Conservation (phyloP, 2,329 filamentous ascomycete species). For the Cladosporium oxysporum region DNA sequence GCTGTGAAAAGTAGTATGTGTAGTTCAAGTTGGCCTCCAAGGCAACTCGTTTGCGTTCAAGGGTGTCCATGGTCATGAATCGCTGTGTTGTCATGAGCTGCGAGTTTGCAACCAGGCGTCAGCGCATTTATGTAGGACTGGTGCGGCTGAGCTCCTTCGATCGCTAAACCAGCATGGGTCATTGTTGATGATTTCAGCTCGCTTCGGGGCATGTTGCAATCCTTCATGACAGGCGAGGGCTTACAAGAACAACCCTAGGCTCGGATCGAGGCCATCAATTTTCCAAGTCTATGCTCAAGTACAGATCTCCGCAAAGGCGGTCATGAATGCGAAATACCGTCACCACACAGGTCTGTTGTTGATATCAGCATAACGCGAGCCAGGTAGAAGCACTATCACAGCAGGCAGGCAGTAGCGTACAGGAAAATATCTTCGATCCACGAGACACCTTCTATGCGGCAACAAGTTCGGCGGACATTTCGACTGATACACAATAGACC, state of each 20-base stretch:
- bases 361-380: too few species aligned
- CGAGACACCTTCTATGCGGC: too few species aligned
- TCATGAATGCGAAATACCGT: too few species aligned
- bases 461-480: too few species aligned
- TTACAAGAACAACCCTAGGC: background rate
- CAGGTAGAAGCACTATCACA: too few species aligned
- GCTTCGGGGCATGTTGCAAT: background rate
- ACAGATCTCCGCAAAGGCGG: too few species aligned
- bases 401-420: too few species aligned
- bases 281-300: too few species aligned
- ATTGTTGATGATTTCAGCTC: background rate
- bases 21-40: slow-evolving; percentile 35
- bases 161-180: background rate
- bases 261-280: background rate
- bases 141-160: slow-evolving; percentile 7
- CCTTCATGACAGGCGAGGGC: background rate
- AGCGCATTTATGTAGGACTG: background rate
- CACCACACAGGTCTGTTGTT: too few species aligned
- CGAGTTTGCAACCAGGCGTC: background rate
- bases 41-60: background rate
- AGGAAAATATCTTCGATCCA: too few species aligned
- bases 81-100: background rate
- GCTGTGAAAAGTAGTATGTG: slow-evolving; percentile 41
- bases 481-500: too few species aligned
- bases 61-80: background rate